Conservation (phyloP, 257 asterid genomes). For the Cordia subcordata region DNA sequence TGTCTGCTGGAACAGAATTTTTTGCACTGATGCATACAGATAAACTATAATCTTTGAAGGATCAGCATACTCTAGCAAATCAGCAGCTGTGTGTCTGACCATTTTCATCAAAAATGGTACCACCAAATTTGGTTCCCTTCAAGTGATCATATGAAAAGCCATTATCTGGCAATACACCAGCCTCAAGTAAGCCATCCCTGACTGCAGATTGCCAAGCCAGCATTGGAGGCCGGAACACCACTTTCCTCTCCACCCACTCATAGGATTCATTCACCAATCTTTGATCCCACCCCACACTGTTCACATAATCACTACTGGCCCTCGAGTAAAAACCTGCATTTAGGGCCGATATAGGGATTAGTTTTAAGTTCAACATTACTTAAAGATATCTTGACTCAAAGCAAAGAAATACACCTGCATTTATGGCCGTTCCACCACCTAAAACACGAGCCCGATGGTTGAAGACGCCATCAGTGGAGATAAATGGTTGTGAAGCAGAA, state of each 20-base stretch:
- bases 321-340: constrained; percentile 56
- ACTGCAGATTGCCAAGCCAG: constrained; percentile 71
- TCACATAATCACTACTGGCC: constrained; percentile 36
- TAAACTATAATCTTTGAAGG: neutral
- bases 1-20: neutral
- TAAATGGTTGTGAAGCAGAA: constrained; percentile 62
- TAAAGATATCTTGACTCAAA: no score
- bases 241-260: constrained; percentile 73
- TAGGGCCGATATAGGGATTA: no score
- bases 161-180: constrained; percentile 47
- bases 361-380: no score
- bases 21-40: neutral
- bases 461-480: constrained; percentile 77
- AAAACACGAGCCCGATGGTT: constrained; percentile 70
- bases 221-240: constrained; percentile 53
- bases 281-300: constrained; percentile 46
- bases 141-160: constrained; percentile 60
- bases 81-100: constrained; percentile 4
- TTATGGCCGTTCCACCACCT: constrained; percentile 77
- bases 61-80: neutral
- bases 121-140: constrained; percentile 31
- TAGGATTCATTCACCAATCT: constrained; percentile 63
- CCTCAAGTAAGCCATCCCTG: constrained; percentile 54
- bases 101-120: constrained; percentile 6
- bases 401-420: no score